Evolutionary conservation across 2,329 filamentous ascomycete species (phyloP), one percentile per base, ranked within the genome.

Genomic region (Aspergillus cejpii): DNA sequence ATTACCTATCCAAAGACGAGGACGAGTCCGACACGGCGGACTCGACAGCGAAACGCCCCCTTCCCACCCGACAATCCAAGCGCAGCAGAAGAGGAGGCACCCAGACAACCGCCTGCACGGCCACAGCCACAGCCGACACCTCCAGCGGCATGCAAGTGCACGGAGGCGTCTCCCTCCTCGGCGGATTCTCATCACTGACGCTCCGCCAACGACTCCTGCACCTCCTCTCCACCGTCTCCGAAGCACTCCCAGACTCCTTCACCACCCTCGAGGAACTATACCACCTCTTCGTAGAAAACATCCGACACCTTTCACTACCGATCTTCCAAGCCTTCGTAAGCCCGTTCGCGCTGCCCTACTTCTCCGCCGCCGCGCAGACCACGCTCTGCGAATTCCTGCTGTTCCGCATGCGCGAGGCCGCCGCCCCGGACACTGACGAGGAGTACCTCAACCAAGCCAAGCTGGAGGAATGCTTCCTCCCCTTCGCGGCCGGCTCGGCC

Each of bases 391-490:
- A 80, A 52, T 66, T 70, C 41, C 61, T 82, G 3, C 68, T 81
- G 8, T 68, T 66, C 17, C 69, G 71, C 5, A 66, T 80, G 42
- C 66, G 77, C 44, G 69, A 72, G 43, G 68, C 59, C 33, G 62
- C 60, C 15, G 68, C 66, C 11, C 68, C 66, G 1, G 49, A 44
- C 14, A 66, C 63, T 26, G 63, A 66, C 3, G 65, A 68, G 7
- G 63, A 69, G 20, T 67, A 63, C n/a, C 61, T 83, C 15, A 73
- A 63, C 3, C 73, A 76, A 49, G 39, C 59, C 0, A 72, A 74
- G 12, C 67, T 83, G 15, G 73, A 79, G 48, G 51, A 71, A 34
- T 82, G 81, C 56, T 90, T 81, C 61, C 73, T 88, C 2, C 79
- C 79, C 0, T 81, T 76, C 52, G 72, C 83, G 0, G 84, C 86